Evolutionary conservation across 2,329 filamentous ascomycete species (phyloP), one percentile per base, ranked within the genome.

Genomic region (Talaromyces sp.): DNA sequence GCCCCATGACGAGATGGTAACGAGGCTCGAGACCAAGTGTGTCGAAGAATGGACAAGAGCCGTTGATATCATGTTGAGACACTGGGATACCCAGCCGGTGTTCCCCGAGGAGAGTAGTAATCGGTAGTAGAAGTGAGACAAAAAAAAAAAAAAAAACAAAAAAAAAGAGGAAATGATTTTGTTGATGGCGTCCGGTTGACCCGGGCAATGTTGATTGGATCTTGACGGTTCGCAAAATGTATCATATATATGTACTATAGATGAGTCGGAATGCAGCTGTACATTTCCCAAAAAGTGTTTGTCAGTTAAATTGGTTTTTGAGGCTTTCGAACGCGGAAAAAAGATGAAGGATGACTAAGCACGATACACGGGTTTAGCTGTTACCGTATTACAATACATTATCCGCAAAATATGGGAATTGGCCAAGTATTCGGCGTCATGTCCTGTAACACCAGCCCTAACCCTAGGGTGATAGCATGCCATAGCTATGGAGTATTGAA

Each of bases 11-110:
- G 80, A 82, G 1, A 81, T 86, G 58, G 77, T 84, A 0, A 73
- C 79, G 4, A 80, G 84, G 69, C 78, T 91, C 33, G 78, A 84
- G 1, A 77, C 75, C 36, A 86, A 83, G 56, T 88, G 89, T 67
- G 78, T 82, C 63, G 77, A 77, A 22, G 87, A 90, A 70, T 91
- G 88, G 88, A 82, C 77, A 31, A 76, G 76, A 62, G 88, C 86
- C 1, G 73, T 90, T 25, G 75, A 80, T 36, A 82, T 81, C 57
- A 84, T 91, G 84, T 73, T 91, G 60, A 75, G 83, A 57, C 86
- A 90, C 67, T 91, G 88, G 88, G 75, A 81, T 9, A 73, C 73
- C 1, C 75, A 84, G 5, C 87, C 87, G 3, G 25, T 57, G 9
- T 56, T 81, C 80, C 5, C 43, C 4, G 3, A 22, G n/a, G 36